Evolutionary conservation across 2,329 filamentous ascomycete genomes (phyloP).

Genomic region (Arachnomyces sp.): DNA sequence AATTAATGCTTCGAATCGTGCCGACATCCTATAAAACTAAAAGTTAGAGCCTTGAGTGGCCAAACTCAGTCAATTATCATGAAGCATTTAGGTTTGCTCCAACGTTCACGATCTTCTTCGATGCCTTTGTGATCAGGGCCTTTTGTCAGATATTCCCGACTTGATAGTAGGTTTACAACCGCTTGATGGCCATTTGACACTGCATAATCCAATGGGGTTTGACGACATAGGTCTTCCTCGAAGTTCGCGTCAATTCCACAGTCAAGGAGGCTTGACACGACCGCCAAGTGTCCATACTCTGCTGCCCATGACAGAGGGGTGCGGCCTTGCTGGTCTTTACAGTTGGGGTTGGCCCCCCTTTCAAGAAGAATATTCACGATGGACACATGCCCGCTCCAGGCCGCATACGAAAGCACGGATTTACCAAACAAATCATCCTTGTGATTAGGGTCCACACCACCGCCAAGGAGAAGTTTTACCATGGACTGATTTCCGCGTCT

Average conservation of each 20-base stretch:
- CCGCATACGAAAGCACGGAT: constrained; percentile 6
- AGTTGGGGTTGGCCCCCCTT: constrained; percentile 4
- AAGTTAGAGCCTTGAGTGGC: too few relatives aligned
- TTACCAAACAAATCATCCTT: too few relatives aligned
- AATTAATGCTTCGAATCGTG: too few relatives aligned
- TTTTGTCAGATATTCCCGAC: too few relatives aligned
- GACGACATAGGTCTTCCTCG: neutral
- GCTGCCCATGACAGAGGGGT: constrained; percentile 9
- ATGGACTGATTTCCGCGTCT: too few relatives aligned
- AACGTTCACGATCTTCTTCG: too few relatives aligned
- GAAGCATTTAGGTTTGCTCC: too few relatives aligned
- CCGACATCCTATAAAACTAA: too few relatives aligned
- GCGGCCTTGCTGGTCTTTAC: neutral
- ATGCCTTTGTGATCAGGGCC: too few relatives aligned
- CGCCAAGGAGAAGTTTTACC: too few relatives aligned
- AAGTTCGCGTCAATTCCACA: constrained; percentile 4
- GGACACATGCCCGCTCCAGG: constrained; percentile 4
- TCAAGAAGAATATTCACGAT: constrained; percentile 5
- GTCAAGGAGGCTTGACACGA: constrained; percentile 7
- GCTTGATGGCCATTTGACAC: constrained; percentile 1
- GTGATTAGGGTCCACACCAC: too few relatives aligned
- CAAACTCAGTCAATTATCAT: too few relatives aligned
- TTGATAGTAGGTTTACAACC: constrained; percentile 6
- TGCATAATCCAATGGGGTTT: constrained; percentile 8
- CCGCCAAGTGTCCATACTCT: constrained; percentile 2